Base-by-base conservation (phyloP, 2,329 filamentous ascomycete species). In the Fusarium illudens region DNA sequence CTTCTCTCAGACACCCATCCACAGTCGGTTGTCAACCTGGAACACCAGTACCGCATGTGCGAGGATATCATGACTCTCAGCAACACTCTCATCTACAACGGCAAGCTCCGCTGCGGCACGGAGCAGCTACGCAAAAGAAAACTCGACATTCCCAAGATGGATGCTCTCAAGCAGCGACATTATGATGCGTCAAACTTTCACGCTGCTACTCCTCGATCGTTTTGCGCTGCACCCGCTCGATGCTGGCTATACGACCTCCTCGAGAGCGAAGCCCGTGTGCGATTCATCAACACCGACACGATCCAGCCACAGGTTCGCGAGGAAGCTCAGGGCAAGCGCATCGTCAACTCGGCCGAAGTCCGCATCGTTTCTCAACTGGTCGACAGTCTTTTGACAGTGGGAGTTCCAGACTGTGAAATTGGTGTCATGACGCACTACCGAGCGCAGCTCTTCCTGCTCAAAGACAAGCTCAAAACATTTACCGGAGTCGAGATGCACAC, bases 11-110 rank as follows among this genome's bases (percentile, higher is more conserved):
- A 98, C 74, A 86, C 87, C 1, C 94, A 98, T 67, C 94, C 96
- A 0, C 83, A 89, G 48, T 94, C 94, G 1, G 94, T 99, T 3
- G 93, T 96, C 65, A 97, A 92, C 67, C 86, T 99, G 2, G 94
- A 96, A 73, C 94, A 97, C 74, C 96, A 99, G 77, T 99, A 99
- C 76, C 93, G 96, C 64, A 99, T 99, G 96, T 97, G 93, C 73
- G 92, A 96, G 71, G 96, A 99, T 65, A 92, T 99, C 64, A 98
- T 98, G 95, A 86, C 90, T 3, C 86, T 99, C 13, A 96, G 93
- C 66, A 99, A 97, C 78, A 92, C 88, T 1, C 86, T 99, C 58
- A 97, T 99, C 73, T 99, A 99, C 80, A 85, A 90, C n/a, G 95
- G 94, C 5, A 88, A 90, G 33, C 85, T 99, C 34, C 95, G 96